phyloP scores from a whole-genome alignment of 2,329 filamentous ascomycete species.

The Chaetothyriales sp. region DNA sequence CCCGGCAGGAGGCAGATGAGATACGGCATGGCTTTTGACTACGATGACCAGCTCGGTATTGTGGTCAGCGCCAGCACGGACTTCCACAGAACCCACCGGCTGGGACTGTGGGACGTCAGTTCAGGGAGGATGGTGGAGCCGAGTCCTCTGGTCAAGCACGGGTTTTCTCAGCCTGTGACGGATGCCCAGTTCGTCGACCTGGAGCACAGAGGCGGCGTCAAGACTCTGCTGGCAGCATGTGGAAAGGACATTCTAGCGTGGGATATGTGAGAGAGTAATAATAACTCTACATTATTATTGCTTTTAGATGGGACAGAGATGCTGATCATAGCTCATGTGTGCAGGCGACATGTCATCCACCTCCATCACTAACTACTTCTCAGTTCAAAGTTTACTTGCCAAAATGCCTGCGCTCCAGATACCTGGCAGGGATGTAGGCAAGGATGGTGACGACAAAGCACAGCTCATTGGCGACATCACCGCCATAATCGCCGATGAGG shows the following conservation, averaged over 20 bases:
- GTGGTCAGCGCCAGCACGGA: conserved; percentile 10
- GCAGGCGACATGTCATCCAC: too few relatives aligned
- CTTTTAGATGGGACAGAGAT: too few relatives aligned
- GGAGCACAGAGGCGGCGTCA: conserved; percentile 7
- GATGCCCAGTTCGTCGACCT: conserved; percentile 6
- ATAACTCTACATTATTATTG: too few relatives aligned
- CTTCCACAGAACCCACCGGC: conserved; percentile 4
- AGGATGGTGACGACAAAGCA: conserved; percentile 37
- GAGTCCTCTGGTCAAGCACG: conserved; percentile 6
- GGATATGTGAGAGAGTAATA: background rate
- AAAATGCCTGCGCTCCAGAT: conserved; percentile 27
- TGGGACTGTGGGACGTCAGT: conserved; percentile 9
- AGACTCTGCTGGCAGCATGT: conserved; percentile 8
- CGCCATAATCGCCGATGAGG: conserved; percentile 33
- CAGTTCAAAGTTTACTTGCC: conserved; percentile 4
- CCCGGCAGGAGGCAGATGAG: conserved; percentile 1
- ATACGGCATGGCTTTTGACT: conserved; percentile 11
- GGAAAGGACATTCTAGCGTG: conserved; percentile 4
- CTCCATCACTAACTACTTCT: background rate
- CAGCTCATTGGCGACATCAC: conserved; percentile 41
- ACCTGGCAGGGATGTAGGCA: conserved; percentile 36
- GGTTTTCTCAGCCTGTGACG: conserved; percentile 5
- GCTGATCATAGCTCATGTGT: too few relatives aligned
- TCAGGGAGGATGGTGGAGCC: conserved; percentile 6
- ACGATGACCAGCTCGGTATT: conserved; percentile 12